Conservation (phyloP, 192 early-diverging fungal species). For the Backusella parvicylindrica region DNA sequence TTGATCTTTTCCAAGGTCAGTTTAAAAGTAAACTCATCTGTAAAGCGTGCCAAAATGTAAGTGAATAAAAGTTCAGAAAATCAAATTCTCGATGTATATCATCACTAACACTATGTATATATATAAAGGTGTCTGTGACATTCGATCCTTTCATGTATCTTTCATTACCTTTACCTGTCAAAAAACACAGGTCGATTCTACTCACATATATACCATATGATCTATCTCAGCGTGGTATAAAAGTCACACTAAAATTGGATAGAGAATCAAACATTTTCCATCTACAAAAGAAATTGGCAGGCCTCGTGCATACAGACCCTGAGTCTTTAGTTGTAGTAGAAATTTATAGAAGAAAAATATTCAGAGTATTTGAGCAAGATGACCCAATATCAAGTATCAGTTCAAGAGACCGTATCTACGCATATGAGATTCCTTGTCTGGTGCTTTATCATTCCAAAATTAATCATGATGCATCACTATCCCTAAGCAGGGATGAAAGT, state of each 20-base stretch:
- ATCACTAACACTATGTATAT: not conserved
- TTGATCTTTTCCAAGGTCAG: slow-evolving; percentile 27
- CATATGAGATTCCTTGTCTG: slow-evolving; percentile 24
- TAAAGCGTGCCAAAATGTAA: not conserved
- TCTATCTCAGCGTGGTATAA: slow-evolving; percentile 30
- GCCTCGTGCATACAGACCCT: slow-evolving; percentile 40
- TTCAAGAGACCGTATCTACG: not conserved
- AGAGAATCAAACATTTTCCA: slow-evolving; percentile 59
- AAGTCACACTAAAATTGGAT: slow-evolving; percentile 52
- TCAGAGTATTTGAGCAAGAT: slow-evolving; percentile 48
- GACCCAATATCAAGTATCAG: slow-evolving; percentile 39
- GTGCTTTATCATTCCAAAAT: not conserved
- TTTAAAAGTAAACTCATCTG: slow-evolving; percentile 26
- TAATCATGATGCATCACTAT: not conserved
- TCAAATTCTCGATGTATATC: not conserved
- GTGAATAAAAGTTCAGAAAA: too few species aligned
- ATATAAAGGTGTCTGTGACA: not conserved
- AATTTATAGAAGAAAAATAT: slow-evolving; percentile 47
- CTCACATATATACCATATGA: slow-evolving; percentile 51
- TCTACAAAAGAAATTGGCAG: slow-evolving; percentile 55
- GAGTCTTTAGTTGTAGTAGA: slow-evolving; percentile 45
- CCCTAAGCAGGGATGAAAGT: not conserved
- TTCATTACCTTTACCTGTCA: slow-evolving; percentile 74
- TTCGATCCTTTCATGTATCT: not conserved
- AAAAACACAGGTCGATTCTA: slow-evolving; percentile 47